Percentiles rank a stretch among this genome's conserved stretches.
phyloP scores from a whole-genome alignment of 495 filamentous ascomycete genomes.

The Penicillium egyptiacum region DNA sequence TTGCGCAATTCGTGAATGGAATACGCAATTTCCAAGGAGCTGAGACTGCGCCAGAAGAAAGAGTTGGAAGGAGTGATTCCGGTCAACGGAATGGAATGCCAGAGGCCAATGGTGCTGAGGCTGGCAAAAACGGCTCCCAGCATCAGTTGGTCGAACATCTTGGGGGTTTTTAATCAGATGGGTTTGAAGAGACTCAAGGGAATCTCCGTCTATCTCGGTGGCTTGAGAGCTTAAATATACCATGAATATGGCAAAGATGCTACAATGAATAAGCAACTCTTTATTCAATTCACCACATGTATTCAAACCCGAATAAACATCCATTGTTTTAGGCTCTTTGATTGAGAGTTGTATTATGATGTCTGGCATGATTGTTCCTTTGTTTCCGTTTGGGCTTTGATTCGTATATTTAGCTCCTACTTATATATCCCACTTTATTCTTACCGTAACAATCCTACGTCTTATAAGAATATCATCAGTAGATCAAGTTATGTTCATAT shows the following conservation, averaged over 20 bases:
- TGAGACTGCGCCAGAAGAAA: not conserved
- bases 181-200: not conserved
- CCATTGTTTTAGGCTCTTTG: not conserved
- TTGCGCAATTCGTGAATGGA: not conserved
- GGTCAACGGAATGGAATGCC: constrained; percentile 2
- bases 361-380: not conserved
- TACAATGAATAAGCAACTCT: not conserved
- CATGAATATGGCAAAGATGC: not conserved
- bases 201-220: constrained; percentile 1
- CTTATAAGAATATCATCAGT: not conserved
- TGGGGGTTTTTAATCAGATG: not conserved
- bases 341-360: not conserved
- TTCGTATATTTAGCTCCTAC: not conserved
- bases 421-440: not conserved
- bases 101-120: constrained; percentile 2
- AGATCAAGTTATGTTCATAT: not conserved
- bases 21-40: constrained; percentile 1
- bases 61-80: not conserved
- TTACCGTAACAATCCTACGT: not conserved
- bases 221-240: constrained; percentile 1
- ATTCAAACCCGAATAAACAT: constrained; percentile 5
- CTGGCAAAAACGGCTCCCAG: not conserved
- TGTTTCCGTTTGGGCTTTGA: not conserved
- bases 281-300: not conserved
- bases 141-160: not conserved